Base-by-base conservation (phyloP, 805 yeast species). In the Lachancea sp. region DNA sequence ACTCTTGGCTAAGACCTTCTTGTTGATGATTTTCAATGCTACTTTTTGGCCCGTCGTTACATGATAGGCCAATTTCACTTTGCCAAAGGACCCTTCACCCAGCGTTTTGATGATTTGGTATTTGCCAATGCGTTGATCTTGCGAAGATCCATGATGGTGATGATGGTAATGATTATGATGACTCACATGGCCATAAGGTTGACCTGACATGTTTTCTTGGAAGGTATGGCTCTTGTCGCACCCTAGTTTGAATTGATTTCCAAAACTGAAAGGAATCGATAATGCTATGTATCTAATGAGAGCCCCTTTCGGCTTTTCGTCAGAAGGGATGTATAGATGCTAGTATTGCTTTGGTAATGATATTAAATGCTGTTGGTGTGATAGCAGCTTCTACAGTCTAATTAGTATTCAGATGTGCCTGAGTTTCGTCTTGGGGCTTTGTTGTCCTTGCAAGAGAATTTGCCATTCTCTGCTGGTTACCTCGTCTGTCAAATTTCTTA, bases 61-160 rank as follows among this genome's bases (percentile, higher is more conserved):
- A 63, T 90, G 96, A 59, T 81, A 83, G 15, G 95, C 95, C 52
- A 89, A 70, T 60, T 89, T 89, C 48, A 89, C 97, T 59, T 90
- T 90, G 54, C 97, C 97, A 59, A 89, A 89, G 0, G 96, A 88
- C 18, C 97, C 97, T 59, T 89, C 97, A 26, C 97, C 97, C 17
- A 89, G 69, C 3, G 96, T 88, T 60, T 88, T 85, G 51, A 89
- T 84, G 39, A 89, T 82, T 61, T 89, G 96, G 65, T 90, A 89
- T 50, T 90, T 83, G 15, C 97, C 98, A 37, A 92, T 86, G 43
- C 89, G 55, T 13, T 68, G 63, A 7, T 68, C 69, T 23, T 56
- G 62, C 15, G 57, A 45, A 26, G 50, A 40, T 16, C 55, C 43
- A 16, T 44, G 51, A 29, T 48, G 52, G 29, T 51, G 51, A 13